Evolutionary conservation across 495 filamentous ascomycete species (phyloP).

Genomic region (Penicillium cataractarum): DNA sequence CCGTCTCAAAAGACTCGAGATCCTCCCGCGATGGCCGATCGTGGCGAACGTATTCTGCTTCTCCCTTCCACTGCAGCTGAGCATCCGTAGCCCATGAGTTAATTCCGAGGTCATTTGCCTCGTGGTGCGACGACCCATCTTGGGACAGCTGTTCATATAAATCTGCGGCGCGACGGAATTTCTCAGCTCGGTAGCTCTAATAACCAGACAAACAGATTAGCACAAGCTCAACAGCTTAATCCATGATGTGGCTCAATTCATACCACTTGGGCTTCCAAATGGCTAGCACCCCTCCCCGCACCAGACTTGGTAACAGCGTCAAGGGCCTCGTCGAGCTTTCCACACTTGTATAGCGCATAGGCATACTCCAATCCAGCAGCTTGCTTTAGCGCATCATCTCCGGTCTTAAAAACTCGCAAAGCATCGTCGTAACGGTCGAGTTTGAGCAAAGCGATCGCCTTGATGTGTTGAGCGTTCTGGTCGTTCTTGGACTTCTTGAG

Average conservation of each 20-base stretch:
- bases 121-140: conserved; percentile 55
- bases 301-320: conserved; percentile 55
- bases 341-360: conserved; percentile 90
- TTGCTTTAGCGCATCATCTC: conserved; percentile 67
- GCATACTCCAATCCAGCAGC: conserved; percentile 76
- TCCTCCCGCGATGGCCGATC: conserved; percentile 72
- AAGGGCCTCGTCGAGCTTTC: conserved; percentile 72
- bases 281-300: conserved; percentile 65
- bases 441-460: conserved; percentile 84
- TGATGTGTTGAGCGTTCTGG: conserved; percentile 71
- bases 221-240: not conserved
- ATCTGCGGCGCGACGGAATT: conserved; percentile 71
- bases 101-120: conserved; percentile 85
- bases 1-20: conserved; percentile 87
- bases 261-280: conserved; percentile 88
- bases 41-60: conserved; percentile 52
- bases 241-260: conserved; percentile 47
- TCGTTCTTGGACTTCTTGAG: conserved; percentile 67
- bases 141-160: conserved; percentile 67
- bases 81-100: conserved; percentile 80
- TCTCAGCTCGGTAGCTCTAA: conserved; percentile 80
- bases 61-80: conserved; percentile 83
- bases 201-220: conserved; percentile 13
- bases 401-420: conserved; percentile 72
- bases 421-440: conserved; percentile 94